Evolutionary conservation across 2,329 filamentous ascomycete species (phyloP).

Genomic region (Colletotrichum sp.): DNA sequence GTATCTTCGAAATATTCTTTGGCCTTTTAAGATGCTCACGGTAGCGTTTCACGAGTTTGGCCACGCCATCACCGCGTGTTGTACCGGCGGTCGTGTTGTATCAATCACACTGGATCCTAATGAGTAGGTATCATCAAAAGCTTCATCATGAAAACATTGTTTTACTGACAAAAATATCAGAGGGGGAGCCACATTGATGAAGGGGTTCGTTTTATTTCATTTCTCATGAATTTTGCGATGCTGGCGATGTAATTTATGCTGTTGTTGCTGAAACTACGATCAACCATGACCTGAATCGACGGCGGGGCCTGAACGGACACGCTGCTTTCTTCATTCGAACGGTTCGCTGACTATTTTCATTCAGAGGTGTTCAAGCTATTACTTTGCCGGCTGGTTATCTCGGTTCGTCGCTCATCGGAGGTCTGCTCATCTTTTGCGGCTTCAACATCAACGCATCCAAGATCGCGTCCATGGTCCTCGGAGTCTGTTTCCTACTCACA

Average conservation of each 20-base stretch:
- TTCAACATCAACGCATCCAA: constrained; percentile 85
- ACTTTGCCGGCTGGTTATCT: constrained; percentile 81
- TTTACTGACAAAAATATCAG: not conserved
- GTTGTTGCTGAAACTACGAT: not conserved
- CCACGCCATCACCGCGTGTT: constrained; percentile 74
- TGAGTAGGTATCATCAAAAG: constrained; percentile 45
- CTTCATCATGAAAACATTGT: not conserved
- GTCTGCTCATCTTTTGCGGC: constrained; percentile 78
- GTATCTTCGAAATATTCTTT: constrained; percentile 75
- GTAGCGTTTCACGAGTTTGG: constrained; percentile 85
- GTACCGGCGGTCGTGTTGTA: constrained; percentile 76
- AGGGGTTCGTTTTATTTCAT: constrained; percentile 24
- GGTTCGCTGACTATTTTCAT: no score
- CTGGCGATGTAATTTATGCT: not conserved
- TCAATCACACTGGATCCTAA: constrained; percentile 76
- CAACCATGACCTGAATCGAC: not conserved
- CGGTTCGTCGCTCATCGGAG: constrained; percentile 78
- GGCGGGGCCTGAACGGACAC: not conserved
- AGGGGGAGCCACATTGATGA: constrained; percentile 76
- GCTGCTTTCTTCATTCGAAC: not conserved
- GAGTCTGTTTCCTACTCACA: constrained; percentile 77
- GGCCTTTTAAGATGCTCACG: constrained; percentile 87
- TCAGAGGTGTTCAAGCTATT: constrained; percentile 49
- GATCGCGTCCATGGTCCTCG: constrained; percentile 75
- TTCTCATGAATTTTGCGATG: not conserved